Evolutionary conservation across 2,329 filamentous ascomycete species (phyloP), one percentile per base, ranked within the genome.

Genomic region (Microdochium trichocladiopsis): DNA sequence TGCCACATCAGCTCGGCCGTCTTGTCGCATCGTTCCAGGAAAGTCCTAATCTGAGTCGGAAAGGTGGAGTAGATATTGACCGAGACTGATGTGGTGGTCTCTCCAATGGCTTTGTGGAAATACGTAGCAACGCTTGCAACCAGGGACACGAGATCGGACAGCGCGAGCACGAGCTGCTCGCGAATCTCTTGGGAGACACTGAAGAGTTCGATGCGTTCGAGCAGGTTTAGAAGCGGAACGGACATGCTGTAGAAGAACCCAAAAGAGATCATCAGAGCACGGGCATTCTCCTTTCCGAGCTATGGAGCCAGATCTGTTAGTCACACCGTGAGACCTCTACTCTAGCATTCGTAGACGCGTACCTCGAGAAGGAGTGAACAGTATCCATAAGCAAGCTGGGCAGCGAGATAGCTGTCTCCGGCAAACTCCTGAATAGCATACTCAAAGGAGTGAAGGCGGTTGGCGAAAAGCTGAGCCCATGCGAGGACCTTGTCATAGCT

Each of bases 401-500:
- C 51, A 5, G 58, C 59, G 3, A 68, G 52, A 28, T 65, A 61
- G 54, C 66, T 69, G 49, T 69, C 68, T 1, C 63, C 65, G 1
- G 64, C 68, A 48, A 72, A 71, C 16, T 62, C 55, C 25, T 66
- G 61, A 47, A 71, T 68, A 5, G 61, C 65, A 10, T 58, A 28
- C 48, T 71, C 66, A 43, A 71, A 71, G 2, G 63, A 64, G 51
- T 71, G 63, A 22, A 72, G 51, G 8, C 68, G 56, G 31, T 69
- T 67, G 16, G 69, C 58, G 37, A 72, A 72, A 1, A 71, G 57
- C 52, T 66, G 61, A 0, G 70, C 68, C 69, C 69, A 71, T 2
- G 62, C 58, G 11, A 72, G 58, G 2, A 70, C 69, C 51, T 69
- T 71, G 53, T 72, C 70, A 50, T 71, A 71, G 52, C 60, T 65